Evolutionary conservation across 345 rosid genomes (phyloP).

Genomic region (Lepidium africanum): DNA sequence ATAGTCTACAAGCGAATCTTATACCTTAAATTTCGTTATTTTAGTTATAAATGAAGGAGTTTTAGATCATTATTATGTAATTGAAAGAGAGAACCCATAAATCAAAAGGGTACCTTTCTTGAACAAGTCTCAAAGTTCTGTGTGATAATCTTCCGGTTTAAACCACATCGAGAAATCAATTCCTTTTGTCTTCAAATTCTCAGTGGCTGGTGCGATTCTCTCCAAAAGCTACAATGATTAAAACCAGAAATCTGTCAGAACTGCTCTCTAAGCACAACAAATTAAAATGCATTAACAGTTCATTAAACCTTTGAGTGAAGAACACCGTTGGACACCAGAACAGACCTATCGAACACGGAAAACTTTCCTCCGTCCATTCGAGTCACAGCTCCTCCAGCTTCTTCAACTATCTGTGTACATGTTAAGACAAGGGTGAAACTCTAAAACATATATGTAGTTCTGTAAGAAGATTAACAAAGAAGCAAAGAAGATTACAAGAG

Average conservation of each 20-base stretch:
- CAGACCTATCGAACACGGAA: constrained; percentile 82
- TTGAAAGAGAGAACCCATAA: background rate
- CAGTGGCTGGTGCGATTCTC: constrained; percentile 70
- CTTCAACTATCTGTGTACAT: constrained; percentile 76
- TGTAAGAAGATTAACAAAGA: background rate
- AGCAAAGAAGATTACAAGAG: constrained; percentile 47
- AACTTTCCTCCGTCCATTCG: constrained; percentile 90
- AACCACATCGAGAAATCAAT: constrained; percentile 82
- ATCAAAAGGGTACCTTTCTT: constrained; percentile 9
- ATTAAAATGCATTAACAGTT: background rate
- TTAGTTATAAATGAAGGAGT: background rate
- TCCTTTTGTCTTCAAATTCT: constrained; percentile 68
- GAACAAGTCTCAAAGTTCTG: constrained; percentile 41
- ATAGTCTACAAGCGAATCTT: background rate
- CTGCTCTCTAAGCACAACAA: background rate
- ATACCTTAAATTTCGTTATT: background rate
- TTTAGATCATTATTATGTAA: constrained; percentile 4
- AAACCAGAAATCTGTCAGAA: background rate
- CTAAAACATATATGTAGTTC: background rate
- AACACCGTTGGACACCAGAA: constrained; percentile 82
- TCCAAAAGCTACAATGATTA: constrained; percentile 58
- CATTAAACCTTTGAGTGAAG: constrained; percentile 71
- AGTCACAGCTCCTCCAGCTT: constrained; percentile 85
- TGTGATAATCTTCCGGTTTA: constrained; percentile 72
- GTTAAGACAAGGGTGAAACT: background rate